Conservation (phyloP, 495 filamentous ascomycete species). For the Penicillium waksmanii region DNA sequence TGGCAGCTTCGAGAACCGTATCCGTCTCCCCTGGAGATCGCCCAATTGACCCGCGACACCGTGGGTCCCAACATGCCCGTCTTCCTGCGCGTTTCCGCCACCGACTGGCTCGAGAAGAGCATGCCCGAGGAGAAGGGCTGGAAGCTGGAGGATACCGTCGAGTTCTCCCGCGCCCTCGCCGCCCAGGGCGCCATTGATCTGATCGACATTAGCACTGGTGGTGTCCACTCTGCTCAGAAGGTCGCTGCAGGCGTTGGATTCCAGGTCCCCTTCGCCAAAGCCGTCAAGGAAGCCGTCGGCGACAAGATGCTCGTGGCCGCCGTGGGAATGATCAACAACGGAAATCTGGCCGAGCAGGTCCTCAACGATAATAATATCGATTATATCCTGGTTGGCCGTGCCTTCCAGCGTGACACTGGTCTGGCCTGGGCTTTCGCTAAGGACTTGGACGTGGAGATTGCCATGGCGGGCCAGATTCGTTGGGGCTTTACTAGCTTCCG, state of each 20-base stretch:
- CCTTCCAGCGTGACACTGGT: slow-evolving; percentile 72
- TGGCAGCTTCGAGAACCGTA: slow-evolving; percentile 67
- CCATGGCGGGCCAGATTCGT: slow-evolving; percentile 67
- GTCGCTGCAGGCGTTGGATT: slow-evolving; percentile 61
- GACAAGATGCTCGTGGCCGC: slow-evolving; percentile 61
- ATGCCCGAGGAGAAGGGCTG: slow-evolving; percentile 55
- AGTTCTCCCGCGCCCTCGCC: slow-evolving; percentile 58
- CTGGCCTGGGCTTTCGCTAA: slow-evolving; percentile 71
- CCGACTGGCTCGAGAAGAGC: slow-evolving; percentile 62
- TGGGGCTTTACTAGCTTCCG: slow-evolving; percentile 56
- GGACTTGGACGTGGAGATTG: slow-evolving; percentile 64
- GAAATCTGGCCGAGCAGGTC: slow-evolving; percentile 57
- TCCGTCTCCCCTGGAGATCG: slow-evolving; percentile 62
- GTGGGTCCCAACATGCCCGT: slow-evolving; percentile 66
- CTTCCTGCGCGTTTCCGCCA: slow-evolving; percentile 64
- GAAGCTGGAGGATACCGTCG: slow-evolving; percentile 58
- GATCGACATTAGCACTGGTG: slow-evolving; percentile 67
- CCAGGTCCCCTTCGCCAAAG: slow-evolving; percentile 66
- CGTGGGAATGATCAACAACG: slow-evolving; percentile 68
- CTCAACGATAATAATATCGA: slow-evolving; percentile 64
- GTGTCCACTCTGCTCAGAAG: slow-evolving; percentile 61
- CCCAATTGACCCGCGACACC: slow-evolving; percentile 55
- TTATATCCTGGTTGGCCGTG: slow-evolving; percentile 62
- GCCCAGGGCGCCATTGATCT: slow-evolving; percentile 62
- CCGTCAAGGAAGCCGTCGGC: slow-evolving; percentile 65